Percentiles rank a stretch among this genome's conserved stretches.
These are phyloP conservation scores for Coniochaeta sp. DNA, from an alignment of 2,329 filamentous ascomycete genomes.

Conservation along the genomic window DNA sequence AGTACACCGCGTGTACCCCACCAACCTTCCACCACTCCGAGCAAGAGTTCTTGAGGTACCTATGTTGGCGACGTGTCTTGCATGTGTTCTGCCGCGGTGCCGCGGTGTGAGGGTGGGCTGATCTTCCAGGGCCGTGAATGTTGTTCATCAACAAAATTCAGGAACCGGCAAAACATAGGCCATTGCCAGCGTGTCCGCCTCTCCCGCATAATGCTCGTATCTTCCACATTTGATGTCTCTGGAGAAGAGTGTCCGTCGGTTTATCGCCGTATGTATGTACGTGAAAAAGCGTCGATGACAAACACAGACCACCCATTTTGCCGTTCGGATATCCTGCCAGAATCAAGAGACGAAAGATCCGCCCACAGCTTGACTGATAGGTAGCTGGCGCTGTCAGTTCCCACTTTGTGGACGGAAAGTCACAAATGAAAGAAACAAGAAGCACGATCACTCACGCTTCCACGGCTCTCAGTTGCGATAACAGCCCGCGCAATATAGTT, in stretches of 20 bases:
- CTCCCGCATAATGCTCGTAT: background rate
- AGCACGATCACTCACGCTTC: background rate
- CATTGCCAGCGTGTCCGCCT: background rate
- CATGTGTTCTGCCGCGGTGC: background rate
- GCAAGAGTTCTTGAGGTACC: background rate
- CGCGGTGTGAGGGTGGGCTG: background rate
- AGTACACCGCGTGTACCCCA: background rate
- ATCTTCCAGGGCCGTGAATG: background rate
- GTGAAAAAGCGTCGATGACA: no score
- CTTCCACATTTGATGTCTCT: background rate
- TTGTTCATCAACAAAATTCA: background rate
- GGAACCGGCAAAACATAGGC: background rate
- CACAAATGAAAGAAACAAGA: no score
- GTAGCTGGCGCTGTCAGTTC: no score
- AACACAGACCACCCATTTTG: no score
- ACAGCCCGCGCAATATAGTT: background rate
- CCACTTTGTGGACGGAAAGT: no score
- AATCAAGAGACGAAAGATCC: no score
- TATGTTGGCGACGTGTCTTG: background rate
- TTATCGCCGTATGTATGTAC: no score
- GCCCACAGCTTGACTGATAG: no score
- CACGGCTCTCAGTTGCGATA: background rate
- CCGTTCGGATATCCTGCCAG: no score
- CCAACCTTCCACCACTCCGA: background rate
- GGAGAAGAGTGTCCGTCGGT: no score